Percentiles rank a stretch among this genome's conserved stretches.
These are phyloP conservation scores for Fusarium secorum DNA, from an alignment of 2,329 filamentous ascomycete genomes.

Conservation along the genomic window DNA sequence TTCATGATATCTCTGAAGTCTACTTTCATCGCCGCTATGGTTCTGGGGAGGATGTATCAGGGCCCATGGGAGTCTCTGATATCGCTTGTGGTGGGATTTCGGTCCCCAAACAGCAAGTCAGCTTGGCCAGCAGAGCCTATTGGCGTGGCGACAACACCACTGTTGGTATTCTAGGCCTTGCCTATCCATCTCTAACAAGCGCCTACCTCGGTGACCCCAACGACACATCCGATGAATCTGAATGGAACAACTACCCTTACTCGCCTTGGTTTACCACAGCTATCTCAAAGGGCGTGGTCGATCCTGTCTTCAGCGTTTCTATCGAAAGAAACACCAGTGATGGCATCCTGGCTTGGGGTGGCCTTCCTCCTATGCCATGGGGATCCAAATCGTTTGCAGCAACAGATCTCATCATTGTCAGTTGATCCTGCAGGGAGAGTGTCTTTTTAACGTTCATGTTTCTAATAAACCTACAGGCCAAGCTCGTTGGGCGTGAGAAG, in stretches of 20 bases:
- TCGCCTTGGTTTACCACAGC: slow-evolving; percentile 59
- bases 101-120: slow-evolving; percentile 56
- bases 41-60: slow-evolving; percentile 58
- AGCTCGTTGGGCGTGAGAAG: slow-evolving; percentile 49
- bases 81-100: slow-evolving; percentile 55
- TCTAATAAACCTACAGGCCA: slow-evolving; percentile 48
- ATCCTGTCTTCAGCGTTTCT: slow-evolving; percentile 58
- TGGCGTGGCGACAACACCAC: slow-evolving; percentile 63
- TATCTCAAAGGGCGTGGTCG: slow-evolving; percentile 54
- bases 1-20: slow-evolving; percentile 49
- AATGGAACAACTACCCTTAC: slow-evolving; percentile 53
- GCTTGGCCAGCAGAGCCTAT: slow-evolving; percentile 57
- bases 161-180: slow-evolving; percentile 60
- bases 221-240: slow-evolving; percentile 47
- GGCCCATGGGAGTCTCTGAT: slow-evolving; percentile 57
- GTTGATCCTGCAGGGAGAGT: slow-evolving; percentile 21
- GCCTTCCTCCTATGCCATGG: slow-evolving; percentile 51
- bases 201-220: slow-evolving; percentile 54
- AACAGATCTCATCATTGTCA: slow-evolving; percentile 57
- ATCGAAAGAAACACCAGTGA: slow-evolving; percentile 56
- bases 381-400: slow-evolving; percentile 42
- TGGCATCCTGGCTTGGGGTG: slow-evolving; percentile 58
- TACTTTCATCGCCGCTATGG: slow-evolving; percentile 58
- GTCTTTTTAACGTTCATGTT: background rate
- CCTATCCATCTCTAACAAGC: slow-evolving; percentile 59